phyloP scores from a whole-genome alignment of 2,329 filamentous ascomycete genomes.

The Leptographium radiaticola region DNA sequence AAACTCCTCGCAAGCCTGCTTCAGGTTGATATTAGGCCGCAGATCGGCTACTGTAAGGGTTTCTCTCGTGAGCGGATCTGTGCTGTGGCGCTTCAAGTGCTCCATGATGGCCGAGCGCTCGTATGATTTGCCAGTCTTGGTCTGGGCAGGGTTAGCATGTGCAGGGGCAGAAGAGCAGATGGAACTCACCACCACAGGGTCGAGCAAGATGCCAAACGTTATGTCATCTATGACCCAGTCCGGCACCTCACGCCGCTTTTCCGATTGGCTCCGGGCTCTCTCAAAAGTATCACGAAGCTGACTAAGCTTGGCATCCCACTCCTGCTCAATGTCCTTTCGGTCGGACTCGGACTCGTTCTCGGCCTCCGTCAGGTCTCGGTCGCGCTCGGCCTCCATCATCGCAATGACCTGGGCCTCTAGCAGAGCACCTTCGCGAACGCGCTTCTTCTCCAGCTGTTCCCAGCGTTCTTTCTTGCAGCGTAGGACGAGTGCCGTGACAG shows the following conservation, averaged over 20 bases:
- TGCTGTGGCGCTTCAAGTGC: conserved; percentile 61
- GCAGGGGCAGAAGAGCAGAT: neutral
- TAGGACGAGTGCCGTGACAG: conserved; percentile 62
- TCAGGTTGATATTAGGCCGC: conserved; percentile 68
- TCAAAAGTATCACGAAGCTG: conserved; percentile 38
- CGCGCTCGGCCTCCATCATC: conserved; percentile 33
- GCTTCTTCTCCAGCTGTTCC: conserved; percentile 56
- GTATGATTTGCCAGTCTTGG: conserved; percentile 80
- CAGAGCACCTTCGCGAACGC: conserved; percentile 40
- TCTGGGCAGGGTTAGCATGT: conserved; percentile 25
- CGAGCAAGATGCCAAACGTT: conserved; percentile 59
- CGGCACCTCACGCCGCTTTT: conserved; percentile 47
- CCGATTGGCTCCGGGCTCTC: conserved; percentile 27
- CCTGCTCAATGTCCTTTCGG: conserved; percentile 30
- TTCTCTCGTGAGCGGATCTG: conserved; percentile 75
- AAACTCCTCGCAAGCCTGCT: conserved; percentile 58
- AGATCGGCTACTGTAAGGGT: conserved; percentile 56
- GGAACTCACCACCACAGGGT: conserved; percentile 44
- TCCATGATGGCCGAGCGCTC: conserved; percentile 77
- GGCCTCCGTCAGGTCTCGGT: conserved; percentile 24
- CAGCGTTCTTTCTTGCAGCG: conserved; percentile 76
- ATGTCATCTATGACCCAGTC: conserved; percentile 71
- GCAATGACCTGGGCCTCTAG: conserved; percentile 48
- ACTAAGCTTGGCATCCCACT: conserved; percentile 33
- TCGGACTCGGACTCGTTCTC: conserved; percentile 26